A percentile compares a stretch with the other conserved stretches of the same genome.
phyloP scores from a whole-genome alignment of 2,329 filamentous ascomycete species.

The Elsinoe arachidis region DNA sequence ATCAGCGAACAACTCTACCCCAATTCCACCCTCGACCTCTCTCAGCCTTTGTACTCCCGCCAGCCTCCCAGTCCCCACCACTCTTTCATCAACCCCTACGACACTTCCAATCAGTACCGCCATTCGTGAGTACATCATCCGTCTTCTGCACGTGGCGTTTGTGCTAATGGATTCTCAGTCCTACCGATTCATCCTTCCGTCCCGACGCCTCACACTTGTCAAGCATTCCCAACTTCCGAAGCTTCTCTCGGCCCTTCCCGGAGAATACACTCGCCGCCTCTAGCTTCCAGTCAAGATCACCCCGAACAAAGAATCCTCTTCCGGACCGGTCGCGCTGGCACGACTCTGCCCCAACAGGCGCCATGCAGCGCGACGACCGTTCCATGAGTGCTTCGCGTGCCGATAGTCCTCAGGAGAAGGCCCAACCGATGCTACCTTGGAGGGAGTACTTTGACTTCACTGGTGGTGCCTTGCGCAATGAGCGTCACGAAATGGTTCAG shows the following conservation, averaged over 20 bases:
- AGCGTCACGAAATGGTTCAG: slow-evolving; percentile 42
- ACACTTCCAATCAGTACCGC: background rate
- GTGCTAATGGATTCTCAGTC: background rate
- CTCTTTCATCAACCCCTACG: background rate
- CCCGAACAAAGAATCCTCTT: background rate
- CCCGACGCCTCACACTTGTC: background rate
- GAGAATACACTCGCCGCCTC: background rate
- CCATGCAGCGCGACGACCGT: background rate
- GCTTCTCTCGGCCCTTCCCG: background rate
- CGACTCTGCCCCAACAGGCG: background rate
- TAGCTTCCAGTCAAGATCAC: background rate
- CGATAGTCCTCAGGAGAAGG: background rate
- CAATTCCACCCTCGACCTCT: background rate
- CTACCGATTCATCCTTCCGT: background rate
- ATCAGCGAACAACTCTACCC: background rate
- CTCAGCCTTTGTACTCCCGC: background rate
- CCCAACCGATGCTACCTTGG: background rate
- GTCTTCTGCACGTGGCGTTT: background rate
- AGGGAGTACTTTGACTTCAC: background rate
- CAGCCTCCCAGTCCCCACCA: background rate
- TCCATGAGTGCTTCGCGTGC: background rate
- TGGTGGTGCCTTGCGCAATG: background rate
- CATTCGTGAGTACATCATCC: background rate
- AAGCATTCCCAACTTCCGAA: background rate
- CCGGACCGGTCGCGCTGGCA: background rate